Percentiles rank a stretch among this genome's conserved stretches.
Conservation (phyloP, 495 filamentous ascomycete species). For the Xylaria venustula region DNA sequence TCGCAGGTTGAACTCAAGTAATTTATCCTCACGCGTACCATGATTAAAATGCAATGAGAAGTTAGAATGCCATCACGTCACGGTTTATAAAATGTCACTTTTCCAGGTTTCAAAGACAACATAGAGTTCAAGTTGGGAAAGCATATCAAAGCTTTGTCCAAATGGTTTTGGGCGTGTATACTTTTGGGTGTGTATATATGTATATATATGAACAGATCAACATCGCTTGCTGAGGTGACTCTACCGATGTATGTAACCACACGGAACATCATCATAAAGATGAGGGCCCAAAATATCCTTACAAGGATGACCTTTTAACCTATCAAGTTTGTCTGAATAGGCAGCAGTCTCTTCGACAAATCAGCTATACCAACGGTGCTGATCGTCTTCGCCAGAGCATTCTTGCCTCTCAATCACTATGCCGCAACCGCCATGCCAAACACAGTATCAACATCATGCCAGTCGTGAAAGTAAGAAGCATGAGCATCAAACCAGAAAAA, state of each 20-base stretch:
- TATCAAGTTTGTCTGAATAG: too few species aligned
- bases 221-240: not conserved
- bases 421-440: conserved; percentile 15
- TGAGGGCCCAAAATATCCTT: not conserved
- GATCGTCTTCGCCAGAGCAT: not conserved
- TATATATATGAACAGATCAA: conserved; percentile 12
- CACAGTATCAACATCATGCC: conserved; percentile 22
- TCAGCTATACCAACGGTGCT: too few species aligned
- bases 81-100: too few species aligned
- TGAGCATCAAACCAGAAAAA: conserved; percentile 10
- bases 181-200: not conserved
- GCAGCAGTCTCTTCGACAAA: too few species aligned
- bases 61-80: too few species aligned
- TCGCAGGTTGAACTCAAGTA: too few species aligned
- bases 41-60: too few species aligned
- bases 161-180: conserved; percentile 9
- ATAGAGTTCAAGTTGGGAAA: too few species aligned
- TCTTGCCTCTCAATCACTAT: not conserved
- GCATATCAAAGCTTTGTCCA: too few species aligned
- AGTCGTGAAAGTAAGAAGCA: conserved; percentile 26
- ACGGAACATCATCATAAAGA: not conserved
- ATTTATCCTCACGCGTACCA: too few species aligned
- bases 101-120: too few species aligned
- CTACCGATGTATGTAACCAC: not conserved
- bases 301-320: not conserved